Evolutionary conservation across 1,284 basidiomycete species (phyloP).

Genomic region (Garcileccinum viscosum): DNA sequence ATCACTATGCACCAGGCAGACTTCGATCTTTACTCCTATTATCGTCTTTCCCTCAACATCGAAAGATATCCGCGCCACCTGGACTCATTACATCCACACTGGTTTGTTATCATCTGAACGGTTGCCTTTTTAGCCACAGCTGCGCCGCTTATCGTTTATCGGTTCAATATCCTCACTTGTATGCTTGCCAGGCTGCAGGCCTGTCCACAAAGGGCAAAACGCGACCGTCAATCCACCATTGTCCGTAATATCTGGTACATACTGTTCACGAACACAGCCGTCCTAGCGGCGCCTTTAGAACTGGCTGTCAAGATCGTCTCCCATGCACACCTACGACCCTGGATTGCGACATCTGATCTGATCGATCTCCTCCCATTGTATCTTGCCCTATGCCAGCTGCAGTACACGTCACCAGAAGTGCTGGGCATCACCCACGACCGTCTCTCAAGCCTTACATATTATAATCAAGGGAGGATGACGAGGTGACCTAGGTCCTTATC

Average conservation of each 20-base stretch:
- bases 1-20: neutral
- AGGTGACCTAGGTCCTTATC: constrained; percentile 34
- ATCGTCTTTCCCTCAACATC: neutral
- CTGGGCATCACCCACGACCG: constrained; percentile 6
- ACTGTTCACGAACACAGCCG: neutral
- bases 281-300: neutral
- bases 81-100: neutral
- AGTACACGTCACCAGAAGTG: constrained; percentile 13
- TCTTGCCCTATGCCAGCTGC: constrained; percentile 15
- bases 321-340: constrained; percentile 3
- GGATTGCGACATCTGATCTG: constrained; percentile 21
- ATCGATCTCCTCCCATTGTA: constrained; percentile 26
- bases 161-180: neutral
- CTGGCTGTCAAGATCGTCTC: neutral
- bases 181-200: neutral
- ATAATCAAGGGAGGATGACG: constrained; percentile 20
- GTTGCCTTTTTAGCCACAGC: neutral
- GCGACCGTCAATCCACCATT: neutral
- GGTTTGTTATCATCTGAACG: constrained; percentile 9
- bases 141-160: constrained; percentile 10
- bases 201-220: neutral
- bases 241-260: neutral
- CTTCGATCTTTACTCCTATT: neutral
- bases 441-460: constrained; percentile 4
- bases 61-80: neutral